Conservation (phyloP, 176 grass and related monocot species). For the Oryza glumipatula region DNA sequence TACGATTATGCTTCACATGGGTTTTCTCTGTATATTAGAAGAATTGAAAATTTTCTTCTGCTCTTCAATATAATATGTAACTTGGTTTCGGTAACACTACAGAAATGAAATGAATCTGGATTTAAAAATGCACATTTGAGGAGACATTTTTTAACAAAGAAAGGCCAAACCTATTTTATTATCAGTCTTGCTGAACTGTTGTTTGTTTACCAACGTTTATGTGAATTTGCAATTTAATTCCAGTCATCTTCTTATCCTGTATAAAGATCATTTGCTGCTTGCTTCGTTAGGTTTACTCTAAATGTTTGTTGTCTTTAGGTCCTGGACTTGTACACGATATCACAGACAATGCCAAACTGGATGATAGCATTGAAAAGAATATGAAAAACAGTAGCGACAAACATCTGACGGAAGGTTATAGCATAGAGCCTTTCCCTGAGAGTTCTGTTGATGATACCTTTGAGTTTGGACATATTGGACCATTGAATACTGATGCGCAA, state of each 20-base stretch:
- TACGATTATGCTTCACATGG: slow-evolving; percentile 3
- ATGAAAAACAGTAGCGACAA: slow-evolving; percentile 41
- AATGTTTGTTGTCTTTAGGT: slow-evolving; percentile 49
- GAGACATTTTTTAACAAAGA: neutral
- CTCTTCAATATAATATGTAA: neutral
- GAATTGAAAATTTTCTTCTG: neutral
- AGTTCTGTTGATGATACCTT: slow-evolving; percentile 47
- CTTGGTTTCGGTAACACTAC: neutral
- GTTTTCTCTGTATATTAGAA: slow-evolving; percentile 16
- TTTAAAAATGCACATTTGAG: neutral
- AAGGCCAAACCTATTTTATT: slow-evolving; percentile 7
- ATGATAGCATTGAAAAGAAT: slow-evolving; percentile 42
- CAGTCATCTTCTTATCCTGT: neutral
- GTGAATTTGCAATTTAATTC: neutral
- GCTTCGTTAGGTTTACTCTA: slow-evolving; percentile 21
- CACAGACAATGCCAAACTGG: slow-evolving; percentile 25
- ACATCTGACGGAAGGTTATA: slow-evolving; percentile 55
- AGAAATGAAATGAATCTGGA: slow-evolving; percentile 3
- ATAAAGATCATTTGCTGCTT: slow-evolving; percentile 9
- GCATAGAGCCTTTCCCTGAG: slow-evolving; percentile 53
- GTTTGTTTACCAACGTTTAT: neutral
- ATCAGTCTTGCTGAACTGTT: neutral
- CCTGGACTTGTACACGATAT: slow-evolving; percentile 21
- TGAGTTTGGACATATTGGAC: slow-evolving; percentile 51
- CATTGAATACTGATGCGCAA: slow-evolving; percentile 41